Percentiles rank a stretch among this genome's conserved stretches.
Conservation (phyloP, 306 rosid genomes). For the Erythrophleum fordii region DNA sequence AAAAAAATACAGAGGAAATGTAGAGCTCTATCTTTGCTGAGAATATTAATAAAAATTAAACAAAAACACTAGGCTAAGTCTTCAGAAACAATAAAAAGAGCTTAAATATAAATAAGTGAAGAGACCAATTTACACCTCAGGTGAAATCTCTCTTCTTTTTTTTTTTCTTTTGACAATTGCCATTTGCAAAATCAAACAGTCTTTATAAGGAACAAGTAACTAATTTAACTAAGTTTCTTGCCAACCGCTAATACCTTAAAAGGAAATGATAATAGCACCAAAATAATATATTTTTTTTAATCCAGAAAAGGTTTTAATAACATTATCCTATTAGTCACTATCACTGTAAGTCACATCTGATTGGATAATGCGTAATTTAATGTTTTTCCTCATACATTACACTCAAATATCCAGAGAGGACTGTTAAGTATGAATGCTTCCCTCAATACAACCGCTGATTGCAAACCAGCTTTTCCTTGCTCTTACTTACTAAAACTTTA, state of each 20-base stretch:
- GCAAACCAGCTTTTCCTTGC: neutral
- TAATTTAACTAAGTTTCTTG: neutral
- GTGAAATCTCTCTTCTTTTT: neutral
- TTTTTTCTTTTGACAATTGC: neutral
- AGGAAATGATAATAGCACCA: neutral
- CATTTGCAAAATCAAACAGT: neutral
- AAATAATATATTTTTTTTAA: neutral
- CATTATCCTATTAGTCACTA: neutral
- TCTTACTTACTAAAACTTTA: neutral
- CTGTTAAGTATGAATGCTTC: neutral
- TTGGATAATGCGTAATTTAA: neutral
- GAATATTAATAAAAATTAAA: conserved; percentile 14
- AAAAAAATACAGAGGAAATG: no score
- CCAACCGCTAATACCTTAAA: neutral
- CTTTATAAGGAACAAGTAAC: neutral
- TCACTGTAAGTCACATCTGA: neutral
- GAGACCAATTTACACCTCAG: neutral
- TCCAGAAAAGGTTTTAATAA: neutral
- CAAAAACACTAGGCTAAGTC: neutral
- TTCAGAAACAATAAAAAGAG: neutral
- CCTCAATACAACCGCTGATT: neutral
- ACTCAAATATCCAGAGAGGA: neutral
- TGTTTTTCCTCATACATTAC: neutral
- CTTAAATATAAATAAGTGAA: neutral
- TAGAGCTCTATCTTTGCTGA: neutral